Evolutionary conservation across 352 stramenopile genomes (phyloP), one percentile per base, ranked within the genome.

Genomic region (Pythium aphanidermatum): DNA sequence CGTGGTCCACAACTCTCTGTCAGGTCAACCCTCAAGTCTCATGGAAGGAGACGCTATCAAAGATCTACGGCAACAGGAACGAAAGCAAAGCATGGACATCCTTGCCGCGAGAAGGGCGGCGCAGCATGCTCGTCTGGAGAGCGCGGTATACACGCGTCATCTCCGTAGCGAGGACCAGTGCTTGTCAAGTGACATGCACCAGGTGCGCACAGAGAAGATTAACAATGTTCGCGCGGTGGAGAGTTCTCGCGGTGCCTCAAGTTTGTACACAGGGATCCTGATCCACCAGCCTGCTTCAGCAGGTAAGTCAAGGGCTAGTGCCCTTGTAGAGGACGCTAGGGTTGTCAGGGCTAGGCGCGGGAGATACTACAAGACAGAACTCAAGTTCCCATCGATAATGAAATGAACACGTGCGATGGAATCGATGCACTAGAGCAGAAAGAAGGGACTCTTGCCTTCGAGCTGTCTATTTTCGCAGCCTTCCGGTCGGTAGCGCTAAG

Each of bases 321-420:
- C n/a, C n/a, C n/a, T n/a, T n/a, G n/a, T n/a, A n/a, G n/a, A n/a
- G n/a, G n/a, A n/a, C n/a, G 43, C 55, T 4, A 43, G 36, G 10
- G 43, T 63, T 10, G 31, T 51, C 13, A 5, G 5, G 37, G 35
- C 5, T 13, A 64, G 51, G 33, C 32, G 45, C 16, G 55, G 55
- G 1, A 42, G 55, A 3, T 51, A 52, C 33, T 55, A 52, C 30
- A 58, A 58, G 39, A 55, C 36, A 19, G 55, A 64, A 34, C 39
- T 64, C 16, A 51, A 35, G 17, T 64, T 64, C 16, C 55, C 49
- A 21, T 20, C 26, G 2, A 20, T 50, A 21, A 20, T 28, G 9
- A 43, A 47, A 12, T 50, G 40, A 51, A 25, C 16, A 43, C 27
- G 43, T 28, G 23, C 33, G 5, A 19, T 9, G n/a, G 19, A 25